Evolutionary conservation across 1,284 basidiomycete genomes (phyloP).

Genomic region (Microbotryum scabiosae): DNA sequence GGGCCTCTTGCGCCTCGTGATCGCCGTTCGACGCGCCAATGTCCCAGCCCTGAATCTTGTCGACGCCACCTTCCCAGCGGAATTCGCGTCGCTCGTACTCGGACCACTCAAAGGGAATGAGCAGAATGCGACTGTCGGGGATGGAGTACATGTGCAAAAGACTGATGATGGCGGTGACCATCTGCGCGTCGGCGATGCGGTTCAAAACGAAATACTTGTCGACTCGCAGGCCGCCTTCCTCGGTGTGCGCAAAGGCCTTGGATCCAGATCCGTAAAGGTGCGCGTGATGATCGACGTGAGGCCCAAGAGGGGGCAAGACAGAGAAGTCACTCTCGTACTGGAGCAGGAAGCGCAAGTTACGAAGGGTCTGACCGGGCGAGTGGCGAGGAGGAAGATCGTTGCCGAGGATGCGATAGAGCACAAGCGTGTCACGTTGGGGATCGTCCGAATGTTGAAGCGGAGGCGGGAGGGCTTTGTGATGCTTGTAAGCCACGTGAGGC

Average conservation of each 20-base stretch:
- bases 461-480: constrained; percentile 24
- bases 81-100: constrained; percentile 33
- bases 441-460: constrained; percentile 23
- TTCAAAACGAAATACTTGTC: constrained; percentile 39
- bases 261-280: constrained; percentile 25
- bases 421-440: constrained; percentile 35
- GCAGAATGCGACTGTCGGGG: constrained; percentile 31
- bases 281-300: constrained; percentile 23
- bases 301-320: constrained; percentile 25
- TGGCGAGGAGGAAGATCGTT: constrained; percentile 39
- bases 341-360: constrained; percentile 37
- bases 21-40: constrained; percentile 19
- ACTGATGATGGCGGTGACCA: constrained; percentile 31
- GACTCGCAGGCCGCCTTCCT: constrained; percentile 30
- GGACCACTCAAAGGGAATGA: constrained; percentile 35
- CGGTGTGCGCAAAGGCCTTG: constrained; percentile 12
- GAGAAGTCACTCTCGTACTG: constrained; percentile 36
- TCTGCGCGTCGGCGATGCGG: constrained; percentile 33
- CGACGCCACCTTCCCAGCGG: constrained; percentile 36
- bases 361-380: constrained; percentile 35
- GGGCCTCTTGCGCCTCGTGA: constrained; percentile 9
- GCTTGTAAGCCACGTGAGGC: constrained; percentile 20
- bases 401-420: constrained; percentile 38
- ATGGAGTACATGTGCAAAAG: constrained; percentile 33
- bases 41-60: constrained; percentile 28